Evolutionary conservation across 495 filamentous ascomycete genomes (phyloP).

Genomic region (Rhizodiscina lignyota): DNA sequence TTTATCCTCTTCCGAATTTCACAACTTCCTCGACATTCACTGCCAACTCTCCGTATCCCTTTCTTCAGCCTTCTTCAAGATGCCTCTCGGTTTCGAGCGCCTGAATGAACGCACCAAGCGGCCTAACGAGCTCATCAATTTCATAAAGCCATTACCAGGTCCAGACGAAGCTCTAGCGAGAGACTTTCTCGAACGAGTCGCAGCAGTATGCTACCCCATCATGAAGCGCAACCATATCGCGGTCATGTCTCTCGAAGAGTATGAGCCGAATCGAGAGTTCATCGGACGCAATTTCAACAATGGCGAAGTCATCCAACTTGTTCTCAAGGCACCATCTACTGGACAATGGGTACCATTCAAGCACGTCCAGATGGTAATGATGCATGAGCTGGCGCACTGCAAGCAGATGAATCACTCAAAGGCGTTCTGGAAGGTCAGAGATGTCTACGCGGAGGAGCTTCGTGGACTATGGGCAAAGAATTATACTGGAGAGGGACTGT

Average conservation of each 20-base stretch:
- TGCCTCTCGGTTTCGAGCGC: constrained; percentile 53
- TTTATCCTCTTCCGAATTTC: no score
- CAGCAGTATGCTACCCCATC: constrained; percentile 58
- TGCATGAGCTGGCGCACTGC: constrained; percentile 62
- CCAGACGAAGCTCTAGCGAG: constrained; percentile 31
- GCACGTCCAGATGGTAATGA: constrained; percentile 75
- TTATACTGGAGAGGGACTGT: constrained; percentile 64
- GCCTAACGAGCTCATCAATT: constrained; percentile 53
- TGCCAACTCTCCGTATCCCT: no score
- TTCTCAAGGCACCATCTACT: constrained; percentile 24
- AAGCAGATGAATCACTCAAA: constrained; percentile 70
- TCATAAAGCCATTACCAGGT: constrained; percentile 58
- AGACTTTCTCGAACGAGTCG: constrained; percentile 55
- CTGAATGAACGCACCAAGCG: constrained; percentile 47
- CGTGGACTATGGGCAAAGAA: constrained; percentile 40
- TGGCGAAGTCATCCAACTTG: constrained; percentile 67
- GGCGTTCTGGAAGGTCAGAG: constrained; percentile 57
- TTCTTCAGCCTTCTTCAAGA: no score
- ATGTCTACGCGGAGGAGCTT: constrained; percentile 48
- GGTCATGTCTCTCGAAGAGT: constrained; percentile 62
- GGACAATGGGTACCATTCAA: constrained; percentile 56
- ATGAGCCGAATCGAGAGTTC: constrained; percentile 57
- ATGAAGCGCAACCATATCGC: constrained; percentile 53
- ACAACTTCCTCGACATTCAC: no score
- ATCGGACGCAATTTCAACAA: constrained; percentile 69